phyloP scores from a whole-genome alignment of 371 early-diverging fungal genomes.

The Apophysomyces ossiformis region DNA sequence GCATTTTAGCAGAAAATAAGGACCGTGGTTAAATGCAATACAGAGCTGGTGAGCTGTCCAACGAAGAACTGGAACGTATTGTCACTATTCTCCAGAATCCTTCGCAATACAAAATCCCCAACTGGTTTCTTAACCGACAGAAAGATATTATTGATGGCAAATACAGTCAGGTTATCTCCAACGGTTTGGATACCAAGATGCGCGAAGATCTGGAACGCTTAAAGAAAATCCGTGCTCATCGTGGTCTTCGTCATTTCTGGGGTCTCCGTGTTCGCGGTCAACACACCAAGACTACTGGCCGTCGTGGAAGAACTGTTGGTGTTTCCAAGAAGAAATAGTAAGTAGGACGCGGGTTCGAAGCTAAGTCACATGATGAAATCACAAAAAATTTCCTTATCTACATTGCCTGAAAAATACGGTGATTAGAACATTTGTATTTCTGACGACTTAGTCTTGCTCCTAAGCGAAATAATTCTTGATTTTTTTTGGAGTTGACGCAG shows the following conservation, averaged over 20 bases:
- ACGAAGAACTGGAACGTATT: constrained; percentile 89
- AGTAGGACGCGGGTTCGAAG: constrained; percentile 9
- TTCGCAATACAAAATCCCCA: constrained; percentile 93
- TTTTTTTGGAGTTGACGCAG: background rate
- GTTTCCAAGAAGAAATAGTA: constrained; percentile 92
- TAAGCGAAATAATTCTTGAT: background rate
- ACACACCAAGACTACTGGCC: constrained; percentile 97
- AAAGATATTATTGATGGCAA: constrained; percentile 95
- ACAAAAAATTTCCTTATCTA: constrained; percentile 17
- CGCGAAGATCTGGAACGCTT: constrained; percentile 96
- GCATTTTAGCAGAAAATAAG: background rate
- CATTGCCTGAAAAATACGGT: constrained; percentile 18
- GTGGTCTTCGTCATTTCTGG: constrained; percentile 95
- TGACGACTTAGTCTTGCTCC: constrained; percentile 10
- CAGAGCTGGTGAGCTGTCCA: constrained; percentile 95
- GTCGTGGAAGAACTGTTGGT: constrained; percentile 95
- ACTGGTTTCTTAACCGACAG: constrained; percentile 98
- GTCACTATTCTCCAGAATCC: constrained; percentile 90
- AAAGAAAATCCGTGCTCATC: constrained; percentile 93
- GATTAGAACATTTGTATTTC: constrained; percentile 16
- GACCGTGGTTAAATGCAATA: background rate
- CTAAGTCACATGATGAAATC: background rate
- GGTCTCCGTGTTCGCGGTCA: constrained; percentile 94
- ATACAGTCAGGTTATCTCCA: constrained; percentile 91
- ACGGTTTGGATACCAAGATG: constrained; percentile 91